These are phyloP conservation scores for Cajanus cajan DNA, from an alignment of 306 rosid genomes.

Conservation along the genomic window DNA sequence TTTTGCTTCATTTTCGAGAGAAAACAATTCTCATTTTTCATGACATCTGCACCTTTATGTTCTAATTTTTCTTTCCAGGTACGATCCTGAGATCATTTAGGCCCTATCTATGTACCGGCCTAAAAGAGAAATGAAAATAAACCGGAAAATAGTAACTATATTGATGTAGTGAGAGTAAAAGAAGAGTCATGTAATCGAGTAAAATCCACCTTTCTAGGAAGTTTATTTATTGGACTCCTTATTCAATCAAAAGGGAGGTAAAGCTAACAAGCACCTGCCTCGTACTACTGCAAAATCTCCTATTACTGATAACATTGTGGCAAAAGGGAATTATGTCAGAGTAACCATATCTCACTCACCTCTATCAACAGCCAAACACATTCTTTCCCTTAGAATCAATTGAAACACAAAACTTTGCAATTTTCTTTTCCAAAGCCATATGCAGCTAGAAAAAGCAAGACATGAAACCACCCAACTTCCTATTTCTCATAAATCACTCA, in stretches of 20 bases:
- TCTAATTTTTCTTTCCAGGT: not conserved
- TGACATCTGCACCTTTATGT: not conserved
- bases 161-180: not conserved
- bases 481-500: slow-evolving; percentile 50
- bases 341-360: slow-evolving; percentile 26
- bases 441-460: slow-evolving; percentile 31
- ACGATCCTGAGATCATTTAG: not conserved
- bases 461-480: slow-evolving; percentile 47
- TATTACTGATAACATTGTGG: slow-evolving; percentile 18
- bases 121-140: slow-evolving; percentile 17
- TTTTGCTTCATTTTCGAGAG: not conserved
- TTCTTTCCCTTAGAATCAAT: slow-evolving; percentile 30
- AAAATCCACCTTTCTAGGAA: slow-evolving; percentile 25
- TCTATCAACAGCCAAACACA: slow-evolving; percentile 34
- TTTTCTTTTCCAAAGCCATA: slow-evolving; percentile 31
- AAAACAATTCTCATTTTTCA: not conserved
- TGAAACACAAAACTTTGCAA: slow-evolving; percentile 31
- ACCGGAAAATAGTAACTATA: not conserved
- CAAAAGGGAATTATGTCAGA: slow-evolving; percentile 26
- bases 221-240: slow-evolving; percentile 36
- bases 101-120: not conserved
- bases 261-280: slow-evolving; percentile 24
- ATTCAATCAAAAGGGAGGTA: slow-evolving; percentile 24
- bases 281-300: slow-evolving; percentile 34
- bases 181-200: slow-evolving; percentile 19